These are phyloP conservation scores for Cichorium intybus DNA, from an alignment of 140 eudicot species.

Conservation along the genomic window DNA sequence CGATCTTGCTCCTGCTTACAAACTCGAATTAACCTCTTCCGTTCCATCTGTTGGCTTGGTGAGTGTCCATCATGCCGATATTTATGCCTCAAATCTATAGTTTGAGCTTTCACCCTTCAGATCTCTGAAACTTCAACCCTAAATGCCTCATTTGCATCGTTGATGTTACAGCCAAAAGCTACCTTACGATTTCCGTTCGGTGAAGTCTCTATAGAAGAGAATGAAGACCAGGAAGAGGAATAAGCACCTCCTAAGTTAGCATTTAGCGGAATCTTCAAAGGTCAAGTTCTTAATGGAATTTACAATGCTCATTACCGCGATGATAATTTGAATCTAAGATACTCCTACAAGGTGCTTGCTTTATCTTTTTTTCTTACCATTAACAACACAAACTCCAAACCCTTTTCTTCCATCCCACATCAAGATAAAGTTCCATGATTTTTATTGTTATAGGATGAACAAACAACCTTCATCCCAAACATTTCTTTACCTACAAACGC, in stretches of 20 bases:
- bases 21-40: slow-evolving; percentile 61
- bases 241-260: slow-evolving; percentile 47
- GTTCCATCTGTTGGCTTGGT: slow-evolving; percentile 82
- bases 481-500: slow-evolving; percentile 85
- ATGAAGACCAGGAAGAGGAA: slow-evolving; percentile 49
- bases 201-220: slow-evolving; percentile 87
- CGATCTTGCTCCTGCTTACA: slow-evolving; percentile 82
- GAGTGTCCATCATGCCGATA: slow-evolving; percentile 17
- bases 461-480: slow-evolving; percentile 66
- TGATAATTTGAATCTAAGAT: slow-evolving; percentile 65
- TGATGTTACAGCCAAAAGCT: slow-evolving; percentile 78
- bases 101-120: background rate
- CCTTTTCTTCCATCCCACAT: background rate
- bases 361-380: background rate
- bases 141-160: background rate
- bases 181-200: slow-evolving; percentile 69
- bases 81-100: background rate
- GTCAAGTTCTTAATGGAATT: slow-evolving; percentile 58
- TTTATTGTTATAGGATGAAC: slow-evolving; percentile 64
- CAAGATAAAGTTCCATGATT: slow-evolving; percentile 3
- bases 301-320: slow-evolving; percentile 72
- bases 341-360: slow-evolving; percentile 65
- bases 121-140: background rate
- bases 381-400: background rate
- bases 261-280: slow-evolving; percentile 59